A percentile compares a stretch with the other conserved stretches of the same genome.
phyloP scores from a whole-genome alignment of 768 basidiomycete species.

The Epithele typhae region DNA sequence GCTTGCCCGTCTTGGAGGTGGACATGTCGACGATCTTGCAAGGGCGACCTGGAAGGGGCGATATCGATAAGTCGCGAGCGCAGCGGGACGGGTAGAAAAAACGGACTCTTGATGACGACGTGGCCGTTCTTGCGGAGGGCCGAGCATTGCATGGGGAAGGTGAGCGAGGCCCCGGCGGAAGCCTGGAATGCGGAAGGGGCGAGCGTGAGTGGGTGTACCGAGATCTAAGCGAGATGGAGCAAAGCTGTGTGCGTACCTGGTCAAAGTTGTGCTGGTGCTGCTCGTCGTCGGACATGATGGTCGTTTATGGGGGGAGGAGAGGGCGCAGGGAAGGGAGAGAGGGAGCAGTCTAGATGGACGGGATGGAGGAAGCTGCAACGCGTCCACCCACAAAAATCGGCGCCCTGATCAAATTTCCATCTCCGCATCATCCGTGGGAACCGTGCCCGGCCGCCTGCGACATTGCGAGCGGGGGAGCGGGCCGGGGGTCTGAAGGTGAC shows the following conservation, averaged over 20 bases:
- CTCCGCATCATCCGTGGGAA: slow-evolving; percentile 32
- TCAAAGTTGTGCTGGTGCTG: slow-evolving; percentile 84
- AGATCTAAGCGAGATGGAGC: slow-evolving; percentile 3
- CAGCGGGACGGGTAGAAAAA: too few species aligned
- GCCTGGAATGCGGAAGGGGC: slow-evolving; percentile 37
- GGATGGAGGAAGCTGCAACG: slow-evolving; percentile 2
- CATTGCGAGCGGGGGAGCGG: slow-evolving; percentile 2
- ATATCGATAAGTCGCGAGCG: too few species aligned
- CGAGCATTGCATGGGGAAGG: slow-evolving; percentile 93
- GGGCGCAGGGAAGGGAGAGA: slow-evolving; percentile 25
- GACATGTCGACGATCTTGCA: slow-evolving; percentile 99
- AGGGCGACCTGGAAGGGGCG: slow-evolving; percentile 56
- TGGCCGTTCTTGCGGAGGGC: slow-evolving; percentile 89
- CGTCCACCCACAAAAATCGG: slow-evolving; percentile 11
- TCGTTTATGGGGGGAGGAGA: slow-evolving; percentile 14
- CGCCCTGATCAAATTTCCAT: slow-evolving; percentile 30
- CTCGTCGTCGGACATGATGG: slow-evolving; percentile 86
- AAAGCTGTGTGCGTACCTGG: slow-evolving; percentile 48
- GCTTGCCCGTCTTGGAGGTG: slow-evolving; percentile 99
- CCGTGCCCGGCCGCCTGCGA: slow-evolving; percentile 23
- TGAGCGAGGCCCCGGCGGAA: slow-evolving; percentile 69
- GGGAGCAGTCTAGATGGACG: slow-evolving; percentile 19
- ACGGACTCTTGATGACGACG: slow-evolving; percentile 89
- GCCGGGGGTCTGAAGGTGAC: too few species aligned
- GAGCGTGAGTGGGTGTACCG: slow-evolving; percentile 3